These are phyloP conservation scores for Euphorbia schlechtendalii DNA, from an alignment of 441 rosid genomes.

Conservation along the genomic window DNA sequence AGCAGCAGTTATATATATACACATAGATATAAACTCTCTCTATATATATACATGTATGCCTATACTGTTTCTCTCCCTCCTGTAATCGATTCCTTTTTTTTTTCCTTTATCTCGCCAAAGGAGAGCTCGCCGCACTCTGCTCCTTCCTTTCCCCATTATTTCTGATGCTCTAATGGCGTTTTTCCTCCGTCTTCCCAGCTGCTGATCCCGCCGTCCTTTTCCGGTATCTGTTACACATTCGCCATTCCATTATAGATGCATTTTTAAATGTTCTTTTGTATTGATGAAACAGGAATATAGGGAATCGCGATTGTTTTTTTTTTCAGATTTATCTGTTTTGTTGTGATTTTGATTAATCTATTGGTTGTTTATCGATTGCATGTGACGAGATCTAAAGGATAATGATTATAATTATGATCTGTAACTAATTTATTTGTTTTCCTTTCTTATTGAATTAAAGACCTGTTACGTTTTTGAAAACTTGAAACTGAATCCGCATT, in stretches of 20 bases:
- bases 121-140: conserved; percentile 11
- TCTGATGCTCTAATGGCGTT: conserved; percentile 14
- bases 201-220: conserved; percentile 15
- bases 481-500: neutral
- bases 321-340: neutral
- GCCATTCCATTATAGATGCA: neutral
- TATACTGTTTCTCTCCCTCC: neutral
- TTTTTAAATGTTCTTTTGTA: neutral
- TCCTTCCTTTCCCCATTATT: neutral
- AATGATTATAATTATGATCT: neutral
- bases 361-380: neutral
- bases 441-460: neutral
- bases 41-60: neutral
- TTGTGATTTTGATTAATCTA: neutral
- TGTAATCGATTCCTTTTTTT: neutral
- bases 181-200: conserved; percentile 2
- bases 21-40: neutral
- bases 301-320: neutral
- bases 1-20: neutral
- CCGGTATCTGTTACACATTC: neutral
- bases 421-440: neutral
- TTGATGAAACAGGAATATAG: neutral
- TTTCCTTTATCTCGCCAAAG: neutral
- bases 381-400: conserved; percentile 4
- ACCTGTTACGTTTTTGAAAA: neutral